Percentiles rank a stretch among this genome's conserved stretches.
phyloP scores from a whole-genome alignment of 805 yeast genomes.

The Sugiyamaella floridensis region DNA sequence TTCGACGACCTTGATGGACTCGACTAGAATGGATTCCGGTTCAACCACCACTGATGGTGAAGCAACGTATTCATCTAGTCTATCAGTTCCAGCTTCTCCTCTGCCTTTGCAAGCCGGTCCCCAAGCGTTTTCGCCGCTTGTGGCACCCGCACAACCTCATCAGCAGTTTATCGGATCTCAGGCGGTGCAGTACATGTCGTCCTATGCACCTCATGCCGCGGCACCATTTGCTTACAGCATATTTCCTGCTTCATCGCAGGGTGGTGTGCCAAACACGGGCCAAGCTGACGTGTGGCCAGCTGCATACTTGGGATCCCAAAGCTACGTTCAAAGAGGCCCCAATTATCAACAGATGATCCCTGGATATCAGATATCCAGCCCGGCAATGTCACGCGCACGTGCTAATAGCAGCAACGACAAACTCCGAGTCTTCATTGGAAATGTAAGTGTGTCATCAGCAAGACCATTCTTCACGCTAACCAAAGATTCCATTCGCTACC shows the following conservation, averaged over 20 bases:
- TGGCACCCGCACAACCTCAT: slow-evolving; percentile 3
- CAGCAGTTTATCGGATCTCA: not conserved
- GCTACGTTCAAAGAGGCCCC: not conserved
- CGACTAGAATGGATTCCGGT: not conserved
- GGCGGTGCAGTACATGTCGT: not conserved
- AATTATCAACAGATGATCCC: not conserved
- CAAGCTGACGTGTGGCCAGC: not conserved
- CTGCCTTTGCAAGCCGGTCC: slow-evolving; percentile 1
- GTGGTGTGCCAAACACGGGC: not conserved
- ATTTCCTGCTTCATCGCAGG: not conserved
- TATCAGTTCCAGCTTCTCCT: slow-evolving; percentile 4
- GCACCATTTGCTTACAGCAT: not conserved
- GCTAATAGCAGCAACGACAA: slow-evolving; percentile 13
- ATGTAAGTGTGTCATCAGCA: slow-evolving; percentile 13
- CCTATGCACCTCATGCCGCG: not conserved
- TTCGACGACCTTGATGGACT: slow-evolving; percentile 2
- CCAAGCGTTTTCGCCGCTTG: slow-evolving; percentile 4
- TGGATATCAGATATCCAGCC: not conserved
- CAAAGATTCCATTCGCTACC: slow-evolving; percentile 25
- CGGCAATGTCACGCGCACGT: not conserved
- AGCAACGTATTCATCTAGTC: not conserved
- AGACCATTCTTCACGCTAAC: not conserved
- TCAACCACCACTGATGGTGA: not conserved
- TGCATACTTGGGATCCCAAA: not conserved
- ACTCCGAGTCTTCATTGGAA: slow-evolving; percentile 31